A percentile compares a stretch with the other conserved stretches of the same genome.
These are phyloP conservation scores for Lactarius pseudohatsudake DNA, from an alignment of 768 basidiomycete genomes.

Conservation along the genomic window DNA sequence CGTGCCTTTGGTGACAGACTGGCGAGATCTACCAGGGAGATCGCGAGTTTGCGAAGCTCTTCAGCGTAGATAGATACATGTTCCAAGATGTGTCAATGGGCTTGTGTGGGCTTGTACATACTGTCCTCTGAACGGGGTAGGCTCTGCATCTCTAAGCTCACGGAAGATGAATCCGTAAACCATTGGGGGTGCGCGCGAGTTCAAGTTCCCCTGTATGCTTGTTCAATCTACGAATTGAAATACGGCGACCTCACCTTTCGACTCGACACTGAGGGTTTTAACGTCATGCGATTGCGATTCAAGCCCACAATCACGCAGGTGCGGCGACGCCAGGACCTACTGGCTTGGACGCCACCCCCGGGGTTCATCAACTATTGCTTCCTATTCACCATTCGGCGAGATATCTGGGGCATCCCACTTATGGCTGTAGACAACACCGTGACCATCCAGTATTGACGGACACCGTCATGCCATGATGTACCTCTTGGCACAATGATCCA, in stretches of 20 bases:
- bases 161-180: conserved; percentile 96
- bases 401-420: conserved; percentile 84
- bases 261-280: conserved; percentile 80
- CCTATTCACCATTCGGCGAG: conserved; percentile 81
- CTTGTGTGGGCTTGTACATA: conserved; percentile 19
- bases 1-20: conserved; percentile 93
- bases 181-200: conserved; percentile 77
- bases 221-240: conserved; percentile 55
- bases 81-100: conserved; percentile 65
- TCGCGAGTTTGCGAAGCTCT: conserved; percentile 88
- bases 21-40: conserved; percentile 99
- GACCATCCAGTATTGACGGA: conserved; percentile 51
- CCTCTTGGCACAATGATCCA: no score
- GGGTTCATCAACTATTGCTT: conserved; percentile 85
- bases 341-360: conserved; percentile 33
- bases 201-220: not conserved
- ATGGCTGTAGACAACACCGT: conserved; percentile 93
- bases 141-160: conserved; percentile 94
- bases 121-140: conserved; percentile 55
- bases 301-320: conserved; percentile 59
- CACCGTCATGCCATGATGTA: no score
- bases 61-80: conserved; percentile 84
- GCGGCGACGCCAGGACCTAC: conserved; percentile 35
- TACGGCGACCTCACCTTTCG: conserved; percentile 90
- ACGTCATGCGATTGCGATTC: conserved; percentile 84